A percentile compares a stretch with the other conserved stretches of the same genome.
These are phyloP conservation scores for Thalassia testudinum DNA, from an alignment of 116 monocot genomes.

Conservation along the genomic window DNA sequence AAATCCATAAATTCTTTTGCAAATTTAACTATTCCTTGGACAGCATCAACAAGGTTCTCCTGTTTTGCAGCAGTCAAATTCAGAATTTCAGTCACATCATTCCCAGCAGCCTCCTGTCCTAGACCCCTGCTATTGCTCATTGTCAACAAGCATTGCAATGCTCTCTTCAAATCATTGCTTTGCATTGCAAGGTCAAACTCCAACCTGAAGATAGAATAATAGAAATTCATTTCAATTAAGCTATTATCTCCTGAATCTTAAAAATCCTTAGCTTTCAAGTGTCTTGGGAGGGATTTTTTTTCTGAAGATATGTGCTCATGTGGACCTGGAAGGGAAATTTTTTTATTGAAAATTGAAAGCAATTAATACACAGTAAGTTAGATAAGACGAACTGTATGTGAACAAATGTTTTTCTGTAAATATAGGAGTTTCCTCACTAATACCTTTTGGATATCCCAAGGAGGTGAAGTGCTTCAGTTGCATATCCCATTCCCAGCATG, in stretches of 20 bases:
- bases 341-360: too few species aligned
- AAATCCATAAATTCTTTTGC: conserved; percentile 88
- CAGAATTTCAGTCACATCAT: conserved; percentile 72
- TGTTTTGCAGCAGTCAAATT: conserved; percentile 75
- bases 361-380: too few species aligned
- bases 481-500: conserved; percentile 99
- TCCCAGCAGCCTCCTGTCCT: conserved; percentile 50
- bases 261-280: too few species aligned
- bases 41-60: conserved; percentile 89
- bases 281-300: too few species aligned
- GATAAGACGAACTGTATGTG: too few species aligned
- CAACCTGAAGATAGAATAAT: too few species aligned
- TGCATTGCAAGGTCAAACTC: conserved; percentile 99
- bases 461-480: conserved; percentile 98
- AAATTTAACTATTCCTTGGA: conserved; percentile 93
- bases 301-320: too few species aligned
- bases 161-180: conserved; percentile 92
- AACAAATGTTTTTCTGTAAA: too few species aligned
- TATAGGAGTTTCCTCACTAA: too few species aligned
- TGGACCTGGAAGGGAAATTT: too few species aligned
- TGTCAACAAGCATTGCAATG: conserved; percentile 85
- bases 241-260: too few species aligned
- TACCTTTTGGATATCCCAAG: conserved; percentile 98
- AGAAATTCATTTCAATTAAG: too few species aligned
- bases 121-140: conserved; percentile 96